Conservation (phyloP, 139 green algal species). For the Haematococcus sp. region DNA sequence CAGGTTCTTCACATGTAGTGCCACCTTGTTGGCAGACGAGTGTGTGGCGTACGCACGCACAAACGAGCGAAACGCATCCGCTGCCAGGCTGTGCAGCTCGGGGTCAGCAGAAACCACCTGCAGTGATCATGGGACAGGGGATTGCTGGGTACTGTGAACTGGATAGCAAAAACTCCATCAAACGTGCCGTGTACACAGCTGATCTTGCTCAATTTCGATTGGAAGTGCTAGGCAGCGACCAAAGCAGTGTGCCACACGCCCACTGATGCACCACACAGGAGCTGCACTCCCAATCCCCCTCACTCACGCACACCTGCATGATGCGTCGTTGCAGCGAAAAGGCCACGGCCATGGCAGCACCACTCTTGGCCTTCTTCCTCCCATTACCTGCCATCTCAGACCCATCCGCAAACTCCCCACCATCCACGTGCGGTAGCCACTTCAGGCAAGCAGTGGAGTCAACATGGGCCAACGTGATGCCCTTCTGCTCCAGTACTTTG, state of each 20-base stretch:
- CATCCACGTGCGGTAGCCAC: conserved; percentile 5
- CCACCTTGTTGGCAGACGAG: conserved; percentile 31
- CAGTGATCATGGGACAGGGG: too few species aligned
- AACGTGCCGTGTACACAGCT: background rate
- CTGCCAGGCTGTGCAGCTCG: conserved; percentile 46
- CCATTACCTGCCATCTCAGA: background rate
- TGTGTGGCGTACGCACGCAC: conserved; percentile 86
- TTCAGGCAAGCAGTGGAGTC: background rate
- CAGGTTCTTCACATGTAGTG: conserved; percentile 78
- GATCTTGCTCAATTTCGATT: too few species aligned
- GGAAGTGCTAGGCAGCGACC: too few species aligned
- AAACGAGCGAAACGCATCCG: conserved; percentile 82
- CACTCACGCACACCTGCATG: background rate
- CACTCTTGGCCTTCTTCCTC: background rate
- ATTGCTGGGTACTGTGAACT: too few species aligned
- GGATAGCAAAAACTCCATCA: too few species aligned
- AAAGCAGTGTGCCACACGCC: too few species aligned
- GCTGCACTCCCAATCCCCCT: too few species aligned
- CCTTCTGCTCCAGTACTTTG: conserved; percentile 55
- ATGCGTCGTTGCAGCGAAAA: conserved; percentile 22
- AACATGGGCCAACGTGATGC: conserved; percentile 33
- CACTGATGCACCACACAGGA: too few species aligned
- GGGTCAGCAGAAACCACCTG: conserved; percentile 39
- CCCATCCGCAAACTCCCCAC: background rate
- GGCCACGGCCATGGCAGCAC: conserved; percentile 2